Evolutionary conservation across 441 rosid species (phyloP).

Genomic region (Arabidopsis lyrata): DNA sequence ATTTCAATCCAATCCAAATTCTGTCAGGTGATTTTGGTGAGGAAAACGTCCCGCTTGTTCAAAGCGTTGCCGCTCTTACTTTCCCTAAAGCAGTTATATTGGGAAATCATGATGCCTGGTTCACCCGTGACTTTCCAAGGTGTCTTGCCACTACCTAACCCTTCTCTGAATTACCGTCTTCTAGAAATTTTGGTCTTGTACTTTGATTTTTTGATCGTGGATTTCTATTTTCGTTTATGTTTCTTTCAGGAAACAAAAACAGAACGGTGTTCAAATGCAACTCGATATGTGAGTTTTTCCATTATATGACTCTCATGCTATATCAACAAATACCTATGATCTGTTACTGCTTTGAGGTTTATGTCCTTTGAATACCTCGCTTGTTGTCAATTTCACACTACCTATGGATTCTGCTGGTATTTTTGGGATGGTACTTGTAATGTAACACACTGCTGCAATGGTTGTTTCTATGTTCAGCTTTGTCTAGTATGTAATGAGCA

Average conservation of each 20-base stretch:
- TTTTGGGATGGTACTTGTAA: constrained; percentile 1
- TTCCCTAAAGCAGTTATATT: constrained; percentile 82
- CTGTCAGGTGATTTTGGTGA: constrained; percentile 89
- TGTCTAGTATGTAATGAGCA: background rate
- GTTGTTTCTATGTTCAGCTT: background rate
- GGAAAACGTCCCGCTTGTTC: constrained; percentile 76
- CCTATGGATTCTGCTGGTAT: background rate
- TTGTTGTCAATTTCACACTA: constrained; percentile 1
- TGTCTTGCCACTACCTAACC: constrained; percentile 45
- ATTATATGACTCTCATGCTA: constrained; percentile 5
- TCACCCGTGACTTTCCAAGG: constrained; percentile 66
- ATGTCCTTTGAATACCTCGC: background rate
- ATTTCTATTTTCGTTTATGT: background rate
- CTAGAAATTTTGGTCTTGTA: background rate
- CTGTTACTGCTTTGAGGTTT: constrained; percentile 24
- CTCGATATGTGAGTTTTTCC: constrained; percentile 74
- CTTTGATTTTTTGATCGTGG: constrained; percentile 34
- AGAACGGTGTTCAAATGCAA: constrained; percentile 73
- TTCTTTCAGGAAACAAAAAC: constrained; percentile 61
- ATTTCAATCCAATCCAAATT: constrained; percentile 7
- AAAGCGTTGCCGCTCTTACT: constrained; percentile 64
- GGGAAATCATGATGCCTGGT: constrained; percentile 95
- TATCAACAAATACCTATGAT: background rate
- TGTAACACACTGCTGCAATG: background rate
- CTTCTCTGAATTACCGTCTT: background rate